phyloP scores from a whole-genome alignment of 345 rosid species.

The Cochlearia excelsa region DNA sequence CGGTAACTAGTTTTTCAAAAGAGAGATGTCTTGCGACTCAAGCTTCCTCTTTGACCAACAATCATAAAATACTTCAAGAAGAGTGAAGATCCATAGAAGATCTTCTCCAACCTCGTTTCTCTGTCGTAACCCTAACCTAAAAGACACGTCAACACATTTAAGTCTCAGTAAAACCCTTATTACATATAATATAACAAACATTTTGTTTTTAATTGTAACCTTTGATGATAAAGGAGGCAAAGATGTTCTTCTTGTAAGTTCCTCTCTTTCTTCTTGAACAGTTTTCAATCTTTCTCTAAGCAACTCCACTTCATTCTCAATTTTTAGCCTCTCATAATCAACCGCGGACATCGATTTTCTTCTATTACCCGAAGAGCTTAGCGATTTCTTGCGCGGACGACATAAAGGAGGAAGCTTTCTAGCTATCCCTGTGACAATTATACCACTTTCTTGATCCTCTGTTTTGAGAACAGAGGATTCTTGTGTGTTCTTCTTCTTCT shows the following conservation, averaged over 20 bases:
- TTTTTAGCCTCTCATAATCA: constrained; percentile 68
- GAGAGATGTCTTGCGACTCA: neutral
- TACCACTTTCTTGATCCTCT: constrained; percentile 33
- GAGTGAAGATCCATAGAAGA: constrained; percentile 42
- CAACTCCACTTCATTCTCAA: constrained; percentile 66
- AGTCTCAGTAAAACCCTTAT: constrained; percentile 7
- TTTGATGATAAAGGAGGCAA: constrained; percentile 55
- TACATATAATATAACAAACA: neutral
- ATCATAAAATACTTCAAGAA: constrained; percentile 18
- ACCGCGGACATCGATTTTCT: constrained; percentile 75
- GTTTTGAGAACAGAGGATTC: constrained; percentile 21
- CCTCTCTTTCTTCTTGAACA: constrained; percentile 58
- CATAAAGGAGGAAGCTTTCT: constrained; percentile 42
- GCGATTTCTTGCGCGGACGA: constrained; percentile 34
- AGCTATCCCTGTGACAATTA: constrained; percentile 39
- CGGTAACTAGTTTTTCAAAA: no score
- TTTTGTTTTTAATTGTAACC: constrained; percentile 32
- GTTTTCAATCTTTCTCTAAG: constrained; percentile 58
- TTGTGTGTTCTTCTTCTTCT: constrained; percentile 35
- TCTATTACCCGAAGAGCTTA: constrained; percentile 35
- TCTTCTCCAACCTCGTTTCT: constrained; percentile 46
- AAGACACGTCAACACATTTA: constrained; percentile 18
- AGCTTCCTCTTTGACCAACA: neutral
- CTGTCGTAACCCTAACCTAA: constrained; percentile 50
- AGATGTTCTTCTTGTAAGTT: constrained; percentile 53